Base-by-base conservation (phyloP, 495 filamentous ascomycete genomes). In the Viridothelium virens region DNA sequence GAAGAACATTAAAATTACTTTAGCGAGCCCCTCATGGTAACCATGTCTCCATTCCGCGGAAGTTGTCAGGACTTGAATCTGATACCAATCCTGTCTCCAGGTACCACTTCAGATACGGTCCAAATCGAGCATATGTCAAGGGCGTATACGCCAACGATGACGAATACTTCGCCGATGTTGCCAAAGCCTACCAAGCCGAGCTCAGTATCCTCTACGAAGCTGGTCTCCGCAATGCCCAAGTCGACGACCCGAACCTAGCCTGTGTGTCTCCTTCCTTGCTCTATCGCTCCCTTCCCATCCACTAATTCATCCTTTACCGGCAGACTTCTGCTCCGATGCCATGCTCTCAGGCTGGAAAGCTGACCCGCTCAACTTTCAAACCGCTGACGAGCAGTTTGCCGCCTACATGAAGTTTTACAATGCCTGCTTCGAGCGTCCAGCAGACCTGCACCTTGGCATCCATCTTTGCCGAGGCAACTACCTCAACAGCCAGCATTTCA, bases 361-460 rank as follows among this genome's bases (percentile, higher is more conserved):
- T 64, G 82, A 87, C 64, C 78, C 82, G 70, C 80, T 78, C 64
- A 86, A 87, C 72, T 79, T 76, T 34, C 77, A 74, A 47, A 77
- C 75, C 3, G 73, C 78, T 18, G 79, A 85, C 56, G 75, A 79
- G 39, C 77, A 88, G 53, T 79, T 86, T 59, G 81, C 82, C 66
- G 80, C 85, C 53, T 88, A 88, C 72, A 83, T 84, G 56, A 72
- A 79, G 50, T 79, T 87, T 46, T 87, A 87, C 79, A 89, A 89
- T 71, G 80, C 81, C 44, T 84, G 80, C 66, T 77, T 89, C 67
- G 77, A 82, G 69, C 74, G 79, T 31, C 85, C 86, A 2, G 76
- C 75, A 16, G 85, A 88, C 68, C 80, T 89, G 82, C 79, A 86
- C 66, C 79, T 87, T 37, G 86, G 85, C 12, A 84, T 89, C 68